Percentiles rank a stretch among this genome's conserved stretches.
Evolutionary conservation across 768 basidiomycete species (phyloP).

Genomic region (Kwoniella sp.): DNA sequence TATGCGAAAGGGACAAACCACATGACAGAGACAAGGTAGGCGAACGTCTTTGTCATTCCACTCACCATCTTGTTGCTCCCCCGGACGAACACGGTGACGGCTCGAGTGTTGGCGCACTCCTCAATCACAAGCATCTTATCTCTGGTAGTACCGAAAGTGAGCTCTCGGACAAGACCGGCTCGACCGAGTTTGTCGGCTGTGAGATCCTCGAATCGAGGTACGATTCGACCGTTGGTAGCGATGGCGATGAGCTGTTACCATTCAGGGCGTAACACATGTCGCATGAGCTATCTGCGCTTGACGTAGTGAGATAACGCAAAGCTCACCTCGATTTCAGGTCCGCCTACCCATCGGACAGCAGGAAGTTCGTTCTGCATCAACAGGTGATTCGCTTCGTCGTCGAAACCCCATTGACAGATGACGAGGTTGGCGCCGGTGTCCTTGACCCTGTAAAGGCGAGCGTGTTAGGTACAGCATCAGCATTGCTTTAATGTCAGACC

Average conservation of each 20-base stretch:
- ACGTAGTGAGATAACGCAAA: background rate
- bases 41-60: conserved; percentile 3
- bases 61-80: conserved; percentile 98
- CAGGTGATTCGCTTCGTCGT: conserved; percentile 97
- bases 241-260: conserved; percentile 85
- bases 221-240: conserved; percentile 96
- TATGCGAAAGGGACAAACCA: background rate
- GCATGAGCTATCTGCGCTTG: background rate
- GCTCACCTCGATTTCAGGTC: conserved; percentile 93
- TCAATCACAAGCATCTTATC: conserved; percentile 99
- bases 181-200: conserved; percentile 85
- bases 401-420: conserved; percentile 99
- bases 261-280: background rate
- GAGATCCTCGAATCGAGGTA: conserved; percentile 96
- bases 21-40: too few relatives aligned
- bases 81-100: conserved; percentile 95
- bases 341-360: conserved; percentile 97
- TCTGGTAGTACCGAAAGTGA: conserved; percentile 94
- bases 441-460: conserved; percentile 66
- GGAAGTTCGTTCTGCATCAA: conserved; percentile 97
- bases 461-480: too few relatives aligned
- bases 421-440: conserved; percentile 96
- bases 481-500: too few relatives aligned
- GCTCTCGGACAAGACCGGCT: conserved; percentile 89
- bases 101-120: conserved; percentile 93